Percentiles rank a stretch among this genome's conserved stretches.
Evolutionary conservation across 208 protist species (phyloP).

Genomic region (Crithidia thermophila): DNA sequence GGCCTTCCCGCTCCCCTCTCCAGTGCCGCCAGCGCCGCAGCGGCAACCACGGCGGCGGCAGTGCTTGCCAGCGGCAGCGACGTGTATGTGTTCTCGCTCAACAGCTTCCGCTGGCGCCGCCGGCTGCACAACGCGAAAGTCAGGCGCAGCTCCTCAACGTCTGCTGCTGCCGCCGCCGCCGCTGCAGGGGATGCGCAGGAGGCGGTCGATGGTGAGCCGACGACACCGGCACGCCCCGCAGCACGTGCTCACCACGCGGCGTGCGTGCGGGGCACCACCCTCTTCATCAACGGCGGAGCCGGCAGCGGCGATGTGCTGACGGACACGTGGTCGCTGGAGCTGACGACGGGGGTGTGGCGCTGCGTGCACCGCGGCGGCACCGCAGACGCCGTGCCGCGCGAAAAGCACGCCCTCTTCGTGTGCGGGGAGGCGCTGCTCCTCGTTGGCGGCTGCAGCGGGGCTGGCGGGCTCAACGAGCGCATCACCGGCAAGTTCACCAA

Average conservation of each 20-base stretch:
- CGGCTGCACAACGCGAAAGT: constrained; percentile 11
- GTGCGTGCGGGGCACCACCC: constrained; percentile 45
- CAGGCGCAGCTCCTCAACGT: not conserved
- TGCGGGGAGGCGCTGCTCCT: constrained; percentile 74
- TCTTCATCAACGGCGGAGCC: constrained; percentile 78
- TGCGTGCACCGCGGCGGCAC: constrained; percentile 62
- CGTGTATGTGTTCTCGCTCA: constrained; percentile 58
- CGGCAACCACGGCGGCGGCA: constrained; percentile 14
- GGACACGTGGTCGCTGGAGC: constrained; percentile 77
- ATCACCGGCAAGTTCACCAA: constrained; percentile 66
- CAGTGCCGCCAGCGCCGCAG: not conserved
- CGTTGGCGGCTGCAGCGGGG: constrained; percentile 72
- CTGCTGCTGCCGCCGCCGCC: not conserved
- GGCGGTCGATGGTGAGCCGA: not conserved
- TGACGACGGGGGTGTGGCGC: constrained; percentile 55
- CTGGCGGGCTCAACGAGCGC: constrained; percentile 29
- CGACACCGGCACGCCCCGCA: constrained; percentile 17
- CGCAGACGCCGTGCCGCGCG: constrained; percentile 65
- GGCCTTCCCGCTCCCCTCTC: not conserved
- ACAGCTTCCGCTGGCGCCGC: constrained; percentile 52
- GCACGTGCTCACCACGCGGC: constrained; percentile 69
- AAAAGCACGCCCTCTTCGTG: constrained; percentile 69
- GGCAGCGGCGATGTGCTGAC: constrained; percentile 37
- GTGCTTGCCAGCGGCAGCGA: constrained; percentile 16
- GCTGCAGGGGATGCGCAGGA: not conserved